Evolutionary conservation across 352 stramenopile species (phyloP).

Genomic region (Phytopythium boreale): DNA sequence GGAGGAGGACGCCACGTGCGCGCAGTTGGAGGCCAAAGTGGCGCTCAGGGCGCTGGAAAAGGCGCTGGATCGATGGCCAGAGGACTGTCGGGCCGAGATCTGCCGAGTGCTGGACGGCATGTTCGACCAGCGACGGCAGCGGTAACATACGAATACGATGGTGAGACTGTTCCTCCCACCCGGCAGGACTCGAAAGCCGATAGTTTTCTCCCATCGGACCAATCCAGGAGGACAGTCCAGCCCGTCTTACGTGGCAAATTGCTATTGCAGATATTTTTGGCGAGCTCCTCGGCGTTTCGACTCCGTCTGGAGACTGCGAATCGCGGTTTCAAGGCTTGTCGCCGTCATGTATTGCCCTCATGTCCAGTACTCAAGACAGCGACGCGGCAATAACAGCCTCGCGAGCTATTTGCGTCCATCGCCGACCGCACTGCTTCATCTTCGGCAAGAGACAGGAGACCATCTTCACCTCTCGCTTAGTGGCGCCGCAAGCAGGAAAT

Average conservation of each 20-base stretch:
- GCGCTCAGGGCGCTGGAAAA: constrained; percentile 38
- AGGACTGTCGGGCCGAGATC: constrained; percentile 58
- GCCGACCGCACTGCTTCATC: not conserved
- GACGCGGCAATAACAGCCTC: not conserved
- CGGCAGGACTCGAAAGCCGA: too few relatives aligned
- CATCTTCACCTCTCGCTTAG: not conserved
- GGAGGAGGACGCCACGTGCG: constrained; percentile 3
- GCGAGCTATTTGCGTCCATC: not conserved
- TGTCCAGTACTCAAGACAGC: not conserved
- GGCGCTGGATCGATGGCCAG: constrained; percentile 42
- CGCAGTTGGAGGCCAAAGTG: constrained; percentile 9
- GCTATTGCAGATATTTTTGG: not conserved
- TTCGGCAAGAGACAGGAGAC: too few relatives aligned
- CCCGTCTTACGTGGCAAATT: too few relatives aligned
- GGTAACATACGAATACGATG: not conserved
- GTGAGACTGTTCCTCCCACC: not conserved
- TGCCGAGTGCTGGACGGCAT: constrained; percentile 30
- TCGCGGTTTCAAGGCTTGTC: not conserved
- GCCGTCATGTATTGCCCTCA: not conserved
- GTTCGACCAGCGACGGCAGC: not conserved
- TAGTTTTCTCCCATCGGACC: too few relatives aligned
- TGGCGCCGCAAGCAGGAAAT: not conserved
- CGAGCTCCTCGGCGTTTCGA: not conserved
- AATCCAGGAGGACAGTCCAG: too few relatives aligned
- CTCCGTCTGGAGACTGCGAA: not conserved